Base-by-base conservation (phyloP, 1,284 basidiomycete genomes). In the Athelia sp. region DNA sequence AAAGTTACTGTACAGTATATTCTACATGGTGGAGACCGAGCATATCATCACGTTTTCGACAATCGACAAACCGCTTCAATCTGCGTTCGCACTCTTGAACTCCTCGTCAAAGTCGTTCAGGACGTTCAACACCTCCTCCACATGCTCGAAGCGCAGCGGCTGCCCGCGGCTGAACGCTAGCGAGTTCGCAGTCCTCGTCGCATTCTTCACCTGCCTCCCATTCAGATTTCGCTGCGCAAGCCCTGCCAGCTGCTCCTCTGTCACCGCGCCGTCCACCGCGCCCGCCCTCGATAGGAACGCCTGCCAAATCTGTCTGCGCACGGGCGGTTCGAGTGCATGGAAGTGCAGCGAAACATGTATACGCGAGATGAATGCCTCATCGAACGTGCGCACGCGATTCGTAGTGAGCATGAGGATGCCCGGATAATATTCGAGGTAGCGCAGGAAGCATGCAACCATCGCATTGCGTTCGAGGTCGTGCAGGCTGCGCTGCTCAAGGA, bases 381-480 rank as follows among this genome's bases (percentile, higher is more conserved):
- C 82, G 61, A 84, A 84, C 2, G 75, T 70, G 52, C 76, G 74
- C 45, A 84, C 75, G 34, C 82, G 74, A 59, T 84, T 84, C 18
- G 82, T 84, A 19, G 83, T 84, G 43, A 86, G 69, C 72, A 86
- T 83, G 46, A 85, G 72, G 58, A 82, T 79, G 3, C 80, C 80
- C 36, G 75, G 75, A 63, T 82, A 81, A 61, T 82, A 84, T 59
- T 84, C 81, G 48, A 83, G 71, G 55, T 78, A 76, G 21, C 79
- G 77, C 36, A 81, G 66, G 69, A 82, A 82, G 15, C 82, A 78
- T 2, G 81, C 79, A 13, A 84, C 81, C 74, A 84, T 79, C 2
- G 81, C 80, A 56, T 84, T 84, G 11, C 81, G 72, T 56, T 76
- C 70, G 10, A 82, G 61, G 54, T 83, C 79, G 53, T 81, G 78